Percentiles rank a stretch among this genome's conserved stretches.
Conservation (phyloP, 2,329 filamentous ascomycete genomes). For the Fusarium azukiicola region DNA sequence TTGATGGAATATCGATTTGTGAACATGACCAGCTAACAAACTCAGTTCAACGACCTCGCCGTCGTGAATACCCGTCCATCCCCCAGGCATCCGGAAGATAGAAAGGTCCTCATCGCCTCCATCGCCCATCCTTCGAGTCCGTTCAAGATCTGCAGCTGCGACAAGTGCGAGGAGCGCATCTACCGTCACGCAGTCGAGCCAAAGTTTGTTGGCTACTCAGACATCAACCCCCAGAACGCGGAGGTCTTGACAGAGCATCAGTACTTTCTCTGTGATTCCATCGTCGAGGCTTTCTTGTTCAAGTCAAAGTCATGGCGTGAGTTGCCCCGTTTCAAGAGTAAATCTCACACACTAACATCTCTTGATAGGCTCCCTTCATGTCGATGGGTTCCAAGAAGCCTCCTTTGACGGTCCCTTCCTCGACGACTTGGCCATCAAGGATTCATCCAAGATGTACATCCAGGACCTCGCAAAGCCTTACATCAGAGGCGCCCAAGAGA, state of each 20-base stretch:
- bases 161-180: neutral
- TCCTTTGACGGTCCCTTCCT: neutral
- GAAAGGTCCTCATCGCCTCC: neutral
- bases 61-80: neutral
- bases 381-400: slow-evolving; percentile 1
- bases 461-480: neutral
- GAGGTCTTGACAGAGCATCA: neutral
- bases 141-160: neutral
- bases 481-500: neutral
- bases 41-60: neutral
- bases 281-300: slow-evolving; percentile 9
- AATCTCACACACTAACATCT: neutral
- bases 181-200: neutral
- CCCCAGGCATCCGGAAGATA: neutral
- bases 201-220: slow-evolving; percentile 15
- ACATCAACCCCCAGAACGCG: neutral
- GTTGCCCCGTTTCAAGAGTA: neutral
- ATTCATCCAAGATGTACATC: slow-evolving; percentile 7
- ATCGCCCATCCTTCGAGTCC: slow-evolving; percentile 1
- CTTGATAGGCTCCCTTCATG: neutral
- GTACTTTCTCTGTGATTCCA: slow-evolving; percentile 1
- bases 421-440: neutral
- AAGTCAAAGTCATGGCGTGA: slow-evolving; percentile 10
- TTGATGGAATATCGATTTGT: no score
- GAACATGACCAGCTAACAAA: no score